Conservation (phyloP, 1,284 basidiomycete species). For the Sanghuangporus weigelae region DNA sequence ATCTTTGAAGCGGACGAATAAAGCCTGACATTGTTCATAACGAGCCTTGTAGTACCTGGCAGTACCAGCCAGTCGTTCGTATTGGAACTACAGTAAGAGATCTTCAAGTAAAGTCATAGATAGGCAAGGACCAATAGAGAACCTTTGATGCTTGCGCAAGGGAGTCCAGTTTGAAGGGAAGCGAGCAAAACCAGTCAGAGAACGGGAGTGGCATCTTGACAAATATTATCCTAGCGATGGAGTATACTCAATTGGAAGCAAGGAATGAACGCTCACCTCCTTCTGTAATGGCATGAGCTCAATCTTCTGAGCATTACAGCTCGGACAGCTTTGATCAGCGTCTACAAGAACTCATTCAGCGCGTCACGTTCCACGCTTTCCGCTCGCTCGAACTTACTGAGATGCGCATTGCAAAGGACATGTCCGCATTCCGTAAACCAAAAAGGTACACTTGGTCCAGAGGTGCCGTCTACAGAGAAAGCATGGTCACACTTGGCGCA, state of each 20-base stretch:
- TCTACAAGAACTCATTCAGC: constrained; percentile 34
- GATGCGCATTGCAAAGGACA: constrained; percentile 74
- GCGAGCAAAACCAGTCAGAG: constrained; percentile 69
- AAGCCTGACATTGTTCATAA: constrained; percentile 44
- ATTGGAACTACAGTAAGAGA: constrained; percentile 55
- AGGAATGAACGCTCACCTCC: constrained; percentile 39
- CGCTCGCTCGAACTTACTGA: constrained; percentile 47
- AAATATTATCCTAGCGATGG: constrained; percentile 6
- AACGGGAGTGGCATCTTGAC: constrained; percentile 68
- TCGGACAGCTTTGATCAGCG: constrained; percentile 62
- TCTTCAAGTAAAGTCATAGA: constrained; percentile 1
- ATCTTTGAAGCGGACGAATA: constrained; percentile 41
- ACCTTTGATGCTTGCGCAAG: constrained; percentile 65
- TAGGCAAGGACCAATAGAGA: constrained; percentile 17
- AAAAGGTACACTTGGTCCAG: constrained; percentile 58
- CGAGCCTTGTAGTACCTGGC: constrained; percentile 54
- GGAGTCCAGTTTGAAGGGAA: constrained; percentile 55
- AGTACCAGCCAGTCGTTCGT: constrained; percentile 64
- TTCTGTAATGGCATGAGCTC: constrained; percentile 66
- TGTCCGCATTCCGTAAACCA: constrained; percentile 84
- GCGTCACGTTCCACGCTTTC: not conserved
- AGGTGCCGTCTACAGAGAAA: constrained; percentile 44
- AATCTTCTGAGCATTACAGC: constrained; percentile 57
- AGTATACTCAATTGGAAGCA: not conserved
- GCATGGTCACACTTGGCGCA: constrained; percentile 65